Evolutionary conservation across 2,329 filamentous ascomycete species (phyloP), one percentile per base, ranked within the genome.

Genomic region (Aspergillus fumigatus): DNA sequence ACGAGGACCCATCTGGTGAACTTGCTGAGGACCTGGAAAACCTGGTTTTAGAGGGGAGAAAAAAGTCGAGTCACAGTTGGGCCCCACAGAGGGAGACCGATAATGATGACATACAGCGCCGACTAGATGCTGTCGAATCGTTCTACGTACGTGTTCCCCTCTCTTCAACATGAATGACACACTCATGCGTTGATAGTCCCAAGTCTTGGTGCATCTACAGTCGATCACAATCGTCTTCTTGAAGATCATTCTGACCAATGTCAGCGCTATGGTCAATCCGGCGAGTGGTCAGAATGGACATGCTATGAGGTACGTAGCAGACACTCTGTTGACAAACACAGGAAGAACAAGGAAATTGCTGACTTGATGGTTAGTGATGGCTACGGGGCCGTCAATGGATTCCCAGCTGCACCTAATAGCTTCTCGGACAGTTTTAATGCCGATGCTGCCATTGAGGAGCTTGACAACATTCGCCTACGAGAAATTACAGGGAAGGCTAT

Each of bases 401-500:
- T 58, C 32, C 47, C 55, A 19, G 56, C 66, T 49, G 60, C 54
- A n/a, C 57, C 58, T 21, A 51, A 52, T 41, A 57, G 59, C 26
- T 56, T 64, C 5, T 55, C 67, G 19, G 56, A 57, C 29, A 65
- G 70, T 14, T 62, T 70, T 6, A 67, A 71, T 29, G 60, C 63
- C 23, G 70, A 77, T 50, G 67, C 71, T 25, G 70, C 71, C 2
- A 77, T 86, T 3, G 92, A 95, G 57, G 92, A 97, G 65, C 75
- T 96, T 17, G 92, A 97, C 71, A 86, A 87, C 43, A 82, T 89
- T 54, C 84, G 95, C 51, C 87, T 85, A 17, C 85, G 93, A 55
- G 94, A 99, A 73, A 92, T 99, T 52, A 88, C 88, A 11, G 86
- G 88, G 26, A 97, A 97, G 74, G 93, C 93, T 0, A 88, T 96